These are phyloP conservation scores for Chalciporus piperatus DNA, from an alignment of 768 basidiomycete genomes.

Conservation along the genomic window DNA sequence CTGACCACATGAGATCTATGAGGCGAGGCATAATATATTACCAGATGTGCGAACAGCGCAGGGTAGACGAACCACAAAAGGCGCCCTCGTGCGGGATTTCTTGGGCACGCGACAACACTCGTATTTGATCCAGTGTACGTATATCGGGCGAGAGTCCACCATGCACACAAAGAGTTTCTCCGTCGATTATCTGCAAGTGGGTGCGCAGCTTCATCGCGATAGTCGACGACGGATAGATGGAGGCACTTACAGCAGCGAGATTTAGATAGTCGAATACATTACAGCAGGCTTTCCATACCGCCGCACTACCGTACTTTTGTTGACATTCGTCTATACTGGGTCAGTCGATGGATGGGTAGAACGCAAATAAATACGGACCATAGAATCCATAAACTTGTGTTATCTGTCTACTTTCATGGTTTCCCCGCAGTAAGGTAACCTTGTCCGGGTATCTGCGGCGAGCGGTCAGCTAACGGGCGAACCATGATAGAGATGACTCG, in stretches of 20 bases:
- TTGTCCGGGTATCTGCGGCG: slow-evolving; percentile 80
- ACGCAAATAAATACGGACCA: slow-evolving; percentile 44
- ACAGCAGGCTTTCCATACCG: slow-evolving; percentile 97
- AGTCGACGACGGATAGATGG: neutral
- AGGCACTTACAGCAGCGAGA: slow-evolving; percentile 75
- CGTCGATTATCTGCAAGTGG: slow-evolving; percentile 82
- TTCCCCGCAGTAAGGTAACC: slow-evolving; percentile 88
- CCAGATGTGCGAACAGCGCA: neutral
- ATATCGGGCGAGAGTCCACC: slow-evolving; percentile 97
- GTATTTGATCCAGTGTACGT: slow-evolving; percentile 89
- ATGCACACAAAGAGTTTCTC: slow-evolving; percentile 89
- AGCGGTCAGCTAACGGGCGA: slow-evolving; percentile 5
- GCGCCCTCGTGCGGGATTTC: slow-evolving; percentile 99
- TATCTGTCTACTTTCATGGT: slow-evolving; percentile 96
- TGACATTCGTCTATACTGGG: slow-evolving; percentile 81
- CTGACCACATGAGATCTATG: slow-evolving; percentile 96
- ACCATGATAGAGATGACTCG: slow-evolving; percentile 27
- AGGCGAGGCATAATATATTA: neutral
- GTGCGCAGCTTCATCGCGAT: neutral
- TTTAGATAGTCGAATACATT: slow-evolving; percentile 95
- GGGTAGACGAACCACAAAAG: slow-evolving; percentile 69
- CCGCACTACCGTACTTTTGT: slow-evolving; percentile 93
- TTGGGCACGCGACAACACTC: slow-evolving; percentile 90
- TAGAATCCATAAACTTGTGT: slow-evolving; percentile 99
- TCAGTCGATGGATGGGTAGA: neutral